Conservation (phyloP, 331 rosid genomes). For the Saraca asoca region DNA sequence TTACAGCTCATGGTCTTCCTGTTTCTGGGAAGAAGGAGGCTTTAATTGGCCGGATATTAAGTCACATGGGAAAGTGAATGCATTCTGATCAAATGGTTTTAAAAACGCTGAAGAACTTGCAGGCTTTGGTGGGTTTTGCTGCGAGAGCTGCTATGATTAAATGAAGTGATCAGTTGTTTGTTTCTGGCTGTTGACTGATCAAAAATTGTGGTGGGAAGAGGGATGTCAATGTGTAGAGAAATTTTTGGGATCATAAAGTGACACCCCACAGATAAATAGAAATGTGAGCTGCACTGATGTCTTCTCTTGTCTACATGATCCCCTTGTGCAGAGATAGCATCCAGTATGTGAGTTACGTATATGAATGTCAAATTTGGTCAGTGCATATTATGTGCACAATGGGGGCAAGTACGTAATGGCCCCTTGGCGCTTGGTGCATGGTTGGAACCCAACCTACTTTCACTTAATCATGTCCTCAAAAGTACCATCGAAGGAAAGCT, state of each 20-base stretch:
- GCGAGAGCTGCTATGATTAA: conserved; percentile 2
- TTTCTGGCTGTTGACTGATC: too few relatives aligned
- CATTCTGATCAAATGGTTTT: background rate
- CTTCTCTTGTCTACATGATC: too few relatives aligned
- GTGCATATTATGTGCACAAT: too few relatives aligned
- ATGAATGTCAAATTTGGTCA: too few relatives aligned
- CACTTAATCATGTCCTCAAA: too few relatives aligned
- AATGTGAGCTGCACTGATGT: background rate
- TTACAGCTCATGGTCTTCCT: conserved; percentile 77
- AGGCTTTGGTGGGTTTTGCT: background rate
- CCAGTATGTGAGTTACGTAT: too few relatives aligned
- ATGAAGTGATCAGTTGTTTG: background rate
- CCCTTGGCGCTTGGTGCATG: too few relatives aligned
- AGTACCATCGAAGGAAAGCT: too few relatives aligned
- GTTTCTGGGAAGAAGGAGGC: conserved; percentile 86
- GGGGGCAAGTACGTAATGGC: too few relatives aligned
- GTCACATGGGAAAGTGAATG: conserved; percentile 79
- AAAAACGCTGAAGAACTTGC: conserved; percentile 6
- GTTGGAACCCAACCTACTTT: too few relatives aligned
- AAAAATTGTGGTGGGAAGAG: background rate
- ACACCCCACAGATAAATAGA: too few relatives aligned
- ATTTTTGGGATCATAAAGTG: background rate
- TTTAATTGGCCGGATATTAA: conserved; percentile 72
- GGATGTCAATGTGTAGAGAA: background rate
- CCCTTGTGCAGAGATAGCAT: too few relatives aligned